Evolutionary conservation across 306 rosid genomes (phyloP), one percentile per base, ranked within the genome.

Genomic region (Trifolium subterraneum): DNA sequence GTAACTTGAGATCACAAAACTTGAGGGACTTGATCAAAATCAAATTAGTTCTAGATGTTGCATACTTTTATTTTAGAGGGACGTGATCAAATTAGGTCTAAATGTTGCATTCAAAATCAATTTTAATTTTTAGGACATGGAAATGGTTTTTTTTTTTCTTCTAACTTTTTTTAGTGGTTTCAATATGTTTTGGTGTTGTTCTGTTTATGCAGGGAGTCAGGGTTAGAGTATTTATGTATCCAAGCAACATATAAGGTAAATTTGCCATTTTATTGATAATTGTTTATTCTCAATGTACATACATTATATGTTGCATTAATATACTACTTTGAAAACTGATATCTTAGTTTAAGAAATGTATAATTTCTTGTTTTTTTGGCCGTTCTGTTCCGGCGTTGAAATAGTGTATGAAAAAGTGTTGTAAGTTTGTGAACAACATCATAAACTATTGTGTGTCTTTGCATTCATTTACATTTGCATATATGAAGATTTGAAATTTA

Each of bases 181-280:
- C 72, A 82, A 29, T 84, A 12, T 55, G 23, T 31, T 27, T 68
- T 22, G 1, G 25, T 35, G 51, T 56, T 15, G 6, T 50, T 61
- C 9, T 2, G 1, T 68, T 12, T 88, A 6, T 64, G 85, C 78
- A 93, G 97, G 98, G 98, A 60, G 93, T 90, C 22, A 85, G 91
- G 67, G 93, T 94, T 12, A 91, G 98, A 75, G 98, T 94, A 10
- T 92, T 94, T 67, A 91, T 94, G 97, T 94, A 94, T 60, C 98
- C 98, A 71, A 91, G 97, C 90, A 94, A 91, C 33, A 87, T 91
- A 44, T 94, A 38, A 91, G 93, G 97, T 93, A 82, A 58, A 45
- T 7, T 29, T 54, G 11, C 47, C 8, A 3, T 70, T 65, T 41
- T 50, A 10, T 66, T 50, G 13, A 18, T 64, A 9, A 12, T 62